Percentiles rank a stretch among this genome's conserved stretches.
Conservation (phyloP, 768 basidiomycete genomes). For the Kwoniella botswanensis region DNA sequence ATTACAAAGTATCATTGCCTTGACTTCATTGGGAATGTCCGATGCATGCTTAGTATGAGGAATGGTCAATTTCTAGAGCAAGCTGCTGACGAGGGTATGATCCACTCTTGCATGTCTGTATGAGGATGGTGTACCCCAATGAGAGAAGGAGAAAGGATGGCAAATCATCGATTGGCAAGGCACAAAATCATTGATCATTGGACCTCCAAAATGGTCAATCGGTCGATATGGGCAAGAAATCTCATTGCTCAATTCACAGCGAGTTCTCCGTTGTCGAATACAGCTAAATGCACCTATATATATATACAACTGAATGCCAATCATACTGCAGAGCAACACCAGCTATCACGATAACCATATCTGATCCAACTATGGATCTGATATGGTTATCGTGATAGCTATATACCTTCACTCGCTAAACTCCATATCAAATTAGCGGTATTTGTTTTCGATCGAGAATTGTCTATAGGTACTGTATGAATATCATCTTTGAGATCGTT, state of each 20-base stretch:
- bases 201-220: not conserved
- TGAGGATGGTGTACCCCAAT: too few species aligned
- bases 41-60: too few species aligned
- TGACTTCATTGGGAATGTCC: too few species aligned
- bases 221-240: not conserved
- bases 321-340: not conserved
- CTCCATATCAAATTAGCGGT: constrained; percentile 50
- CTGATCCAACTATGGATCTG: too few species aligned
- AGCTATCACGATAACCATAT: not conserved
- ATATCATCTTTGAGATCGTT: constrained; percentile 50
- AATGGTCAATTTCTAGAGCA: too few species aligned
- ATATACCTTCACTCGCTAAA: constrained; percentile 22
- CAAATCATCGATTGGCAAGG: too few species aligned
- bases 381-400: not conserved
- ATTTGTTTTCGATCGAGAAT: constrained; percentile 39
- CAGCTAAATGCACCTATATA: not conserved
- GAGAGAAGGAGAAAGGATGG: too few species aligned
- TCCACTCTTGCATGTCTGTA: too few species aligned
- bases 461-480: constrained; percentile 42
- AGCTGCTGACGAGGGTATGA: too few species aligned
- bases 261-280: not conserved
- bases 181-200: too few species aligned
- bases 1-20: not conserved
- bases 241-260: not conserved
- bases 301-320: not conserved